Base-by-base conservation (phyloP, 2,329 filamentous ascomycete species). In the Emericellopsis atlantica region DNA sequence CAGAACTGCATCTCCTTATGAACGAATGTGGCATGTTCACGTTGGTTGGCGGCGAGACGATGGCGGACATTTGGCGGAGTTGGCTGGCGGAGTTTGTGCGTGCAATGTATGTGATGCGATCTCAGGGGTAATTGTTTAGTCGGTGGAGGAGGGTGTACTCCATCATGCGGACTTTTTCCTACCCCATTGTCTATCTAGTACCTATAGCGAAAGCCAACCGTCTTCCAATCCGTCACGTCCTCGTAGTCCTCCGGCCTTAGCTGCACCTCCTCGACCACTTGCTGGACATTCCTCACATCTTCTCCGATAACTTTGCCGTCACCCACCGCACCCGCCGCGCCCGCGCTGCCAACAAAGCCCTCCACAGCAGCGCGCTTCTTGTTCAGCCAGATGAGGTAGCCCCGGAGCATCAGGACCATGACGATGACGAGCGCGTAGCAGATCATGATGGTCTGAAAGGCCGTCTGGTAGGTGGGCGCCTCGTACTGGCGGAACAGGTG, bases 141-240 rank as follows among this genome's bases (percentile, higher is more conserved):
- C n/a, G n/a, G n/a, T n/a, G 18, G 18, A 5, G 18, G 18, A 21
- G 18, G 18, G 18, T 3, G 3, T 21, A n/a, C n/a, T 21, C 18
- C 18, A 21, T 21, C 18, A 21, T 21, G 18, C 18, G 5, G 4
- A 3, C 18, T 5, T 21, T 21, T 21, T 21, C 5, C 18, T 3
- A 21, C 18, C 18, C 18, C 18, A 21, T 3, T 3, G 18, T 5
- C 18, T 5, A 21, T 21, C 18, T 21, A 21, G 5, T 21, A 21
- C 31, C 31, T 32, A 54, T 80, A 80, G 34, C 74, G 65, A 45
- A 79, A 80, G 0, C 75, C 76, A 15, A 65, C 52, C 1, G 66
- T 75, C 32, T 76, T 66, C 69, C 72, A 76, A 49, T 80, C 76
- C 2, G 76, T 79, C 3, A 71, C 54, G 52, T 79, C 74, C 16